Evolutionary conservation across 768 basidiomycete genomes (phyloP).

Genomic region (Mycena venus): DNA sequence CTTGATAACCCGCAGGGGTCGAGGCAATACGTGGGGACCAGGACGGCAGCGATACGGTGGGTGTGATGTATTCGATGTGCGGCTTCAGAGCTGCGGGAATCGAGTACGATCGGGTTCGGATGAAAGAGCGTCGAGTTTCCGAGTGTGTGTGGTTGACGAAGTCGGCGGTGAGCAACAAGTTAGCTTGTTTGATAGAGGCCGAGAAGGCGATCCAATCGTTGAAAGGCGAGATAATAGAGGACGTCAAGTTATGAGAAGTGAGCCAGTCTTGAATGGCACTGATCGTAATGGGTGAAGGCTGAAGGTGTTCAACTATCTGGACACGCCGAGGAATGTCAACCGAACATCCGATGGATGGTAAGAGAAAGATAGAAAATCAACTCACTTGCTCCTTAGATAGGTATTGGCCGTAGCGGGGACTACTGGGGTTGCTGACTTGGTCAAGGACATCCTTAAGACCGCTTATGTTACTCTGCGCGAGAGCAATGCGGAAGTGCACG

Average conservation of each 20-base stretch:
- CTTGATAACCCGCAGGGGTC: constrained; percentile 5
- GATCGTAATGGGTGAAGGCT: neutral
- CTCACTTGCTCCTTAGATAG: constrained; percentile 1
- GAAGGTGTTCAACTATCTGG: neutral
- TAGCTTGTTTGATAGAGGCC: constrained; percentile 2
- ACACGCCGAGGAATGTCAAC: constrained; percentile 3
- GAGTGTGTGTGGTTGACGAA: constrained; percentile 8
- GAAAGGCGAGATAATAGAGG: constrained; percentile 8
- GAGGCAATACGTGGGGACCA: constrained; percentile 1
- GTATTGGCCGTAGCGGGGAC: constrained; percentile 5
- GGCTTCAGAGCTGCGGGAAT: constrained; percentile 8
- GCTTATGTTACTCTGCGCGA: constrained; percentile 6
- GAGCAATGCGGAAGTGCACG: constrained; percentile 7
- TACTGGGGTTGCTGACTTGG: constrained; percentile 10
- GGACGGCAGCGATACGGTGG: constrained; percentile 4
- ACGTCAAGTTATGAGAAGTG: neutral
- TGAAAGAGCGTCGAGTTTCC: neutral
- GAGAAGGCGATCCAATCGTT: constrained; percentile 6
- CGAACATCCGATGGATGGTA: neutral
- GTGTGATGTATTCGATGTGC: constrained; percentile 10
- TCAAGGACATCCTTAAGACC: constrained; percentile 1
- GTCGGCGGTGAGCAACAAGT: constrained; percentile 5
- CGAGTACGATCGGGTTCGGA: constrained; percentile 5
- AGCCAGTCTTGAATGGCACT: constrained; percentile 6
- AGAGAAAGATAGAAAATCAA: neutral